phyloP scores from a whole-genome alignment of 257 asterid species.

The Parsonsia alboflavescens region DNA sequence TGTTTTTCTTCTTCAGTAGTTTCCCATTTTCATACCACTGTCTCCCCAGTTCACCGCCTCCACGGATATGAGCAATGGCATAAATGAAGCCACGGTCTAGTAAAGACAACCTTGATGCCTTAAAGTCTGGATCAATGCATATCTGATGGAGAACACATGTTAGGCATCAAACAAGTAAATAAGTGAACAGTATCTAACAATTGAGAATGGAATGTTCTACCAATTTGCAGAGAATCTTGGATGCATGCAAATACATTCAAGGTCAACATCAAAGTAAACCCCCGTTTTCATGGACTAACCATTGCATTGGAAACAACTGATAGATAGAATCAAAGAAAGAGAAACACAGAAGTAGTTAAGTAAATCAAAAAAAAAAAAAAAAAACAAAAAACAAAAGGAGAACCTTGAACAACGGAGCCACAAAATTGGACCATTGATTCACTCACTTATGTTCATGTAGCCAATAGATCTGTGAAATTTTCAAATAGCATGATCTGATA shows the following conservation, averaged over 20 bases:
- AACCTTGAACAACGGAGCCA: not conserved
- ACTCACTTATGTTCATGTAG: not conserved
- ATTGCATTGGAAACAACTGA: not conserved
- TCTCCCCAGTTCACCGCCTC: conserved; percentile 99
- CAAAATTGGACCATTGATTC: not conserved
- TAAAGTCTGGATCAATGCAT: conserved; percentile 76
- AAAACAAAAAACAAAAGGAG: too few species aligned
- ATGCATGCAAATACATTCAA: not conserved
- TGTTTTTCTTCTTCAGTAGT: conserved; percentile 76
- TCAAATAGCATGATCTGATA: not conserved
- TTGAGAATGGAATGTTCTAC: not conserved
- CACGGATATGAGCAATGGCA: conserved; percentile 81
- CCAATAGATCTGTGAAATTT: not conserved
- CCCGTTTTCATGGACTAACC: not conserved
- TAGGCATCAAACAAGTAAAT: not conserved
- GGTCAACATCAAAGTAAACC: not conserved
- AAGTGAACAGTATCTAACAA: not conserved
- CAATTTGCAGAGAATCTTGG: not conserved
- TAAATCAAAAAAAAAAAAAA: too few species aligned
- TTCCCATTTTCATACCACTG: conserved; percentile 95
- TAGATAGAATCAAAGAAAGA: not conserved
- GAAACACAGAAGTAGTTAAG: not conserved
- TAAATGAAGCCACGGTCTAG: conserved; percentile 84
- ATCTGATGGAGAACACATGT: conserved; percentile 39
- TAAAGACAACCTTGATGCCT: conserved; percentile 74